Evolutionary conservation across 176 grass and related monocot species (phyloP).

Genomic region (Aegilops longissima): DNA sequence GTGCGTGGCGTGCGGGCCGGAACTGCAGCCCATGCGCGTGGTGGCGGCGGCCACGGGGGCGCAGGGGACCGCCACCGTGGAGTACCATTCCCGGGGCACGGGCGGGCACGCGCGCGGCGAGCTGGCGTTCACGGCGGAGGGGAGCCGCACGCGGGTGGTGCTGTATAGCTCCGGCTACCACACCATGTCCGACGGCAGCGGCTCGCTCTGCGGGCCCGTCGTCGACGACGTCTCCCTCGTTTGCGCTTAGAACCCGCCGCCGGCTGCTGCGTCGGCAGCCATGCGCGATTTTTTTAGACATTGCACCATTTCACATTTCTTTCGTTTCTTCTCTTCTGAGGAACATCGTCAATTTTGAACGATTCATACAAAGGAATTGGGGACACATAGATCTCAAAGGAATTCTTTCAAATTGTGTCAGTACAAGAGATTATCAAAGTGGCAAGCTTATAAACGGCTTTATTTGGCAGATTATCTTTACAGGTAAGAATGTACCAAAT

Average conservation of each 20-base stretch:
- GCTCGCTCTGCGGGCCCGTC: constrained; percentile 46
- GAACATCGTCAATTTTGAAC: background rate
- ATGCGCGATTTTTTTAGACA: background rate
- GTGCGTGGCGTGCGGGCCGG: constrained; percentile 40
- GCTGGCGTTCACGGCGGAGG: constrained; percentile 31
- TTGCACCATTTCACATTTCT: background rate
- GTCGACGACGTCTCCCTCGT: constrained; percentile 37
- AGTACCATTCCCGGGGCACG: constrained; percentile 32
- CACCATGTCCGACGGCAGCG: constrained; percentile 34
- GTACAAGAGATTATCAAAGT: background rate
- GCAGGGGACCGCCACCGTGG: background rate
- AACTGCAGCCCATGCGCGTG: constrained; percentile 28
- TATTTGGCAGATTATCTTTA: background rate
- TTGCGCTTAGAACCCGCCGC: constrained; percentile 4
- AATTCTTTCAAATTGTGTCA: background rate
- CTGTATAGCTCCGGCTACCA: constrained; percentile 37
- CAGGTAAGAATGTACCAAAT: background rate
- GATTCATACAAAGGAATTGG: background rate
- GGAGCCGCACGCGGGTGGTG: constrained; percentile 22
- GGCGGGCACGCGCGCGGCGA: constrained; percentile 29
- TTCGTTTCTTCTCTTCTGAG: background rate
- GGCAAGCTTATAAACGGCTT: background rate
- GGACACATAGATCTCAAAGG: background rate
- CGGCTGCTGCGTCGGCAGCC: background rate
- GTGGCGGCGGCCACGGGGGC: constrained; percentile 41